Conservation (phyloP, 768 basidiomycete species). For the Mycena rosella region DNA sequence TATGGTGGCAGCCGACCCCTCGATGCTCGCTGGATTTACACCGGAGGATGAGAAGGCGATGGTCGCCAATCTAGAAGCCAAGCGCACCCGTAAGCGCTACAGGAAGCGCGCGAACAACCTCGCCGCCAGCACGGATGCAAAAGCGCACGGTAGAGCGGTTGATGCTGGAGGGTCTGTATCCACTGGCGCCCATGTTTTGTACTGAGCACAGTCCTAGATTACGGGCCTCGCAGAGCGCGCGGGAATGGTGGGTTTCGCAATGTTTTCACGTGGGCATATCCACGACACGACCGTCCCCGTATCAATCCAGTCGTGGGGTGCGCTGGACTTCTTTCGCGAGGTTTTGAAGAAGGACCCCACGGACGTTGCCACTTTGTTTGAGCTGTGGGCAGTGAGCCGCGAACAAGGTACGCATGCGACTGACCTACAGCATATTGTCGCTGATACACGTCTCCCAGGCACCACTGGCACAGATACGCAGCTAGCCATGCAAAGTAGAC, state of each 20-base stretch:
- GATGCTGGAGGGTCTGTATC: not conserved
- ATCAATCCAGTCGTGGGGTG: not conserved
- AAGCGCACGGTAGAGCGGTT: not conserved
- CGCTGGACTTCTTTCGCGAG: conserved; percentile 15
- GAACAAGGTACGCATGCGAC: conserved; percentile 21
- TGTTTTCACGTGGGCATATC: not conserved
- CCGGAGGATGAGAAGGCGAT: not conserved
- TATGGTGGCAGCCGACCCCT: not conserved
- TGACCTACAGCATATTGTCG: too few relatives aligned
- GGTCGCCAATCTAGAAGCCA: not conserved
- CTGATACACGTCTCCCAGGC: too few relatives aligned
- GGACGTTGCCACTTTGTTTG: conserved; percentile 15
- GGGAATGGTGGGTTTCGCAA: not conserved
- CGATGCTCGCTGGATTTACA: not conserved
- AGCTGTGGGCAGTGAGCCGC: conserved; percentile 25
- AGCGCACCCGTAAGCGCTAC: not conserved
- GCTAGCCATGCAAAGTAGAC: too few relatives aligned
- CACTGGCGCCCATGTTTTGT: too few relatives aligned
- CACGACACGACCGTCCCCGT: not conserved
- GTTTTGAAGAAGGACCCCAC: conserved; percentile 8
- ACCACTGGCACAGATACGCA: too few relatives aligned
- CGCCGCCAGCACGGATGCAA: not conserved
- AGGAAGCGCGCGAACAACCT: not conserved
- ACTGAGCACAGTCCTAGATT: not conserved
- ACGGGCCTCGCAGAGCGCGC: too few relatives aligned